A percentile compares a stretch with the other conserved stretches of the same genome.
phyloP scores from a whole-genome alignment of 2,329 filamentous ascomycete genomes.

The Cordyceps farinosa region DNA sequence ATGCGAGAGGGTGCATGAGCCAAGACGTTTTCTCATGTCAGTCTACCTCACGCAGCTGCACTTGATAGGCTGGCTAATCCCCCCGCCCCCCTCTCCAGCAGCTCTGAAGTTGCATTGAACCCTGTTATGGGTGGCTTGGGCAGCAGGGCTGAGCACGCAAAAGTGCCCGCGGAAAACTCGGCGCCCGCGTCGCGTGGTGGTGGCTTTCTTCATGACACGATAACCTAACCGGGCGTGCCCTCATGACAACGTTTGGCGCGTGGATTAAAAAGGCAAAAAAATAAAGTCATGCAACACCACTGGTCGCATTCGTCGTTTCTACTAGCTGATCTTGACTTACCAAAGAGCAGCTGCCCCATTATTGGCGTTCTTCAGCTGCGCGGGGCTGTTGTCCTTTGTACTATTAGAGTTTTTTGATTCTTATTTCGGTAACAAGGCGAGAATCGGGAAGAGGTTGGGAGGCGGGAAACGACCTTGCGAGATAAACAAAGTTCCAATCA shows the following conservation, averaged over 20 bases:
- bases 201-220: too few relatives aligned
- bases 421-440: background rate
- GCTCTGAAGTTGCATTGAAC: background rate
- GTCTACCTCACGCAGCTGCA: background rate
- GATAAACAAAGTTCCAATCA: background rate
- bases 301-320: constrained; percentile 2
- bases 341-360: background rate
- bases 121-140: background rate
- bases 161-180: background rate
- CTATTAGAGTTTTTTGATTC: background rate
- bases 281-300: background rate
- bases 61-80: background rate
- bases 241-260: too few relatives aligned
- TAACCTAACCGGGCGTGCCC: too few relatives aligned
- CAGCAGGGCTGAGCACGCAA: constrained; percentile 2
- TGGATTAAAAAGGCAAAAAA: background rate
- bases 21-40: too few relatives aligned
- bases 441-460: background rate
- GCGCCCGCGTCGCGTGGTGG: background rate
- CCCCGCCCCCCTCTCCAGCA: background rate
- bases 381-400: background rate
- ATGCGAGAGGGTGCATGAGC: background rate
- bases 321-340: background rate
- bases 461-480: background rate
- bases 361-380: constrained; percentile 1